These are phyloP conservation scores for Aphanocladium album DNA, from an alignment of 2,329 filamentous ascomycete species.

Conservation along the genomic window DNA sequence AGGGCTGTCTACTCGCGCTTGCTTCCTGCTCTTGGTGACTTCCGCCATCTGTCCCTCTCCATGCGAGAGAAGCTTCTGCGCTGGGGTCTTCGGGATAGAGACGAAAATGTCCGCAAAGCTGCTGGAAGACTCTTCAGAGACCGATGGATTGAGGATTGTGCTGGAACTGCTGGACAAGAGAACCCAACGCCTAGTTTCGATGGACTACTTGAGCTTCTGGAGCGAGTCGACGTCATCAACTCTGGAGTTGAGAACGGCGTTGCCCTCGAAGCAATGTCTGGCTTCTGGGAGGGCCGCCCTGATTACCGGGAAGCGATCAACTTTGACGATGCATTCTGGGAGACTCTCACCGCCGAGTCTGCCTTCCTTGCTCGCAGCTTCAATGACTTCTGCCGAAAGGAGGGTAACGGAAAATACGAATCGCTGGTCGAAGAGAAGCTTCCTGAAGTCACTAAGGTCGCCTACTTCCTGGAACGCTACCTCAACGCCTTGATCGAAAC, in stretches of 20 bases:
- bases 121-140: conserved; percentile 86
- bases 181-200: conserved; percentile 67
- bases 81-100: conserved; percentile 90
- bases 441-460: conserved; percentile 87
- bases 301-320: conserved; percentile 70
- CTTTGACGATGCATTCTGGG: conserved; percentile 74
- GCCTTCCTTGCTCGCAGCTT: conserved; percentile 88
- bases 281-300: conserved; percentile 90
- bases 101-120: conserved; percentile 90
- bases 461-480: conserved; percentile 80
- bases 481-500: conserved; percentile 63
- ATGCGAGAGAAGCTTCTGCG: conserved; percentile 94
- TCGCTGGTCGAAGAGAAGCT: conserved; percentile 84
- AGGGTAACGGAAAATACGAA: conserved; percentile 69
- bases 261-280: conserved; percentile 87
- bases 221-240: conserved; percentile 89
- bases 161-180: conserved; percentile 57
- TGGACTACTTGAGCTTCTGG: conserved; percentile 83
- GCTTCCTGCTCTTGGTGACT: conserved; percentile 85
- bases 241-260: conserved; percentile 87
- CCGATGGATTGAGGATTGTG: conserved; percentile 97
- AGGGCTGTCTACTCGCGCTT: conserved; percentile 82
- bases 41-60: conserved; percentile 84
- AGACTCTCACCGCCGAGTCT: conserved; percentile 75
- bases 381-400: conserved; percentile 82